Base-by-base conservation (phyloP, 352 stramenopile species). In the Phytophthora kernoviae region DNA sequence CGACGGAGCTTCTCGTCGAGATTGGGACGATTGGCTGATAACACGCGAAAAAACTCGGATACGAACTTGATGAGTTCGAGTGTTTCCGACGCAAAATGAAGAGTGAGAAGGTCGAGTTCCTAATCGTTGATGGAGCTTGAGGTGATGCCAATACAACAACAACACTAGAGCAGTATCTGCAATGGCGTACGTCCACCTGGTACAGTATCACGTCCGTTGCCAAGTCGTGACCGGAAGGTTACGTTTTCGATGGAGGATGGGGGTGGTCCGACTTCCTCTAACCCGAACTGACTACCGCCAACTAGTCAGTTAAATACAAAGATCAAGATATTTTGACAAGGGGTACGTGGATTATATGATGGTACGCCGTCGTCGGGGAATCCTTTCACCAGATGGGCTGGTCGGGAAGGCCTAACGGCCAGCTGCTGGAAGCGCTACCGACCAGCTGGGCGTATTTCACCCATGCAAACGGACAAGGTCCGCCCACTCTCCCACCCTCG, bases 301-400 rank as follows among this genome's bases (percentile, higher is more conserved):
- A 60, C 20, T 44, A 67, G 60, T 74, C 62, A 75, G 65, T 42
- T 61, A 22, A 30, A 60, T 68, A 69, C 52, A 72, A 62, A 61
- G 14, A 15, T 11, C 45, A 52, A 71, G 33, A 61, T 39, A 24
- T 10, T 5, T 24, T 20, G 18, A 44, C 39, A 44, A 21, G 39
- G 36, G 6, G 7, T 6, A 7, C 11, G 7, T 43, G 36, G 36
- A n/a, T n/a, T n/a, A n/a, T n/a, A n/a, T n/a, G n/a, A n/a, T n/a
- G 36, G 10, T 20, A 18, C 15, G 37, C 9, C 21, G 22, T 1
- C 18, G 10, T 15, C 18, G 22, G 12, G 41, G 41, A 47, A 47
- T 47, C 41, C 41, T 47, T 47, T 47, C 41, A 21, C 41, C 41
- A 47, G 41, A 27, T 47, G 41, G 41, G 24, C 24, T 30, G 24